Percentiles rank a stretch among this genome's conserved stretches.
Evolutionary conservation across 2,329 filamentous ascomycete species (phyloP).

Genomic region (Coniochaeta ligniaria): DNA sequence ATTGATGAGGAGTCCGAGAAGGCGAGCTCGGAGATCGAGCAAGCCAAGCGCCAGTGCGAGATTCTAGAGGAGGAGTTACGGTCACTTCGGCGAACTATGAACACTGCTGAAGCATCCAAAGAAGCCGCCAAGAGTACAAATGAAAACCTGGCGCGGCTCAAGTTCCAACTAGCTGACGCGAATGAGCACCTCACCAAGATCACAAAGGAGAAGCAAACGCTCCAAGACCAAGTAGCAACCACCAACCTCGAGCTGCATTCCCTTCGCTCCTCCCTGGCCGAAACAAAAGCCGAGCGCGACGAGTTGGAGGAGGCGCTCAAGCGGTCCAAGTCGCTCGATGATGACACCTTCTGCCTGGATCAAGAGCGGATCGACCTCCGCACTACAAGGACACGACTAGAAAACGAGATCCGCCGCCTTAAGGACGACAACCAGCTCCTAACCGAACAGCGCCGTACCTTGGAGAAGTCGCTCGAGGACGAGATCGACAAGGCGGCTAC

Average conservation of each 20-base stretch:
- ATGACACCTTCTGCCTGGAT: conserved; percentile 54
- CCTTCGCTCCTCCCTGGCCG: conserved; percentile 47
- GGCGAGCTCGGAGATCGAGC: conserved; percentile 38
- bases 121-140: conserved; percentile 24
- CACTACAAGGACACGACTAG: conserved; percentile 59
- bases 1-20: conserved; percentile 59
- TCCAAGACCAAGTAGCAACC: conserved; percentile 57
- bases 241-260: conserved; percentile 54
- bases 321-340: conserved; percentile 45
- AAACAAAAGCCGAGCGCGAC: conserved; percentile 58
- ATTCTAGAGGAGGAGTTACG: conserved; percentile 35
- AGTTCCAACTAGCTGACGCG: conserved; percentile 50
- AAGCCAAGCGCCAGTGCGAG: conserved; percentile 37
- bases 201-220: conserved; percentile 51
- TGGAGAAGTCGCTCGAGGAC: conserved; percentile 57
- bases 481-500: conserved; percentile 59
- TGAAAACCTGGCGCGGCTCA: conserved; percentile 43
- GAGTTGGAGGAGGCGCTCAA: conserved; percentile 56
- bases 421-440: conserved; percentile 56
- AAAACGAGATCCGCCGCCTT: conserved; percentile 58
- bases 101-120: conserved; percentile 19
- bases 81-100: conserved; percentile 17
- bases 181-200: conserved; percentile 49
- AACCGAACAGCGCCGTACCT: conserved; percentile 44
- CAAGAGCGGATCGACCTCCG: conserved; percentile 64